Evolutionary conservation across 2,329 filamentous ascomycete species (phyloP).

Genomic region (Fusarium agapanthi): DNA sequence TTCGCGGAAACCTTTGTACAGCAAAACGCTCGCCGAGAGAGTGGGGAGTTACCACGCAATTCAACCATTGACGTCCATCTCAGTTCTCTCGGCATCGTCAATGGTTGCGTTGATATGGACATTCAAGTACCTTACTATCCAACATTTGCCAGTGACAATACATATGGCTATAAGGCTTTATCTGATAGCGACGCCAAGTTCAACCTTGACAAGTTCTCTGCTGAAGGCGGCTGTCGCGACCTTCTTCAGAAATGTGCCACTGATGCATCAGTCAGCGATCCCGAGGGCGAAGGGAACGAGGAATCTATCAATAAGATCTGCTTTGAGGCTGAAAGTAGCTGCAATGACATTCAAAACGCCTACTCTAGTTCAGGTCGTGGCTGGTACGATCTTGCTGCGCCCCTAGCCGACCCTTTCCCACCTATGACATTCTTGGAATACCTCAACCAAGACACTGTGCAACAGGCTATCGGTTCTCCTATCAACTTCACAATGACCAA

Average conservation of each 20-base stretch:
- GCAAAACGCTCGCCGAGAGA: conserved; percentile 67
- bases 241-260: conserved; percentile 62
- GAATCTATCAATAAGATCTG: conserved; percentile 57
- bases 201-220: conserved; percentile 47
- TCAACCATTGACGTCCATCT: conserved; percentile 68
- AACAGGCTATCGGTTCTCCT: conserved; percentile 68
- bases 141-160: conserved; percentile 68
- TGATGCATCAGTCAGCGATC: conserved; percentile 51
- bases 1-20: conserved; percentile 67
- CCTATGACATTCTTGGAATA: conserved; percentile 69
- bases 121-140: conserved; percentile 68
- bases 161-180: conserved; percentile 69
- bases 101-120: conserved; percentile 73
- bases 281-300: conserved; percentile 51
- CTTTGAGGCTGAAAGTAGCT: conserved; percentile 55
- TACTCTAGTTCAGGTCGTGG: conserved; percentile 67
- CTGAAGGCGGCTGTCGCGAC: conserved; percentile 60
- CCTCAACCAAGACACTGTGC: conserved; percentile 67
- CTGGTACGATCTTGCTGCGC: conserved; percentile 69
- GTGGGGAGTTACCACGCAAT: conserved; percentile 57
- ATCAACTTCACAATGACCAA: conserved; percentile 66
- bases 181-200: conserved; percentile 60
- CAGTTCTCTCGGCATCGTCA: conserved; percentile 72
- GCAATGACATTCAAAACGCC: conserved; percentile 62
- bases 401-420: conserved; percentile 67